Percentiles rank a stretch among this genome's conserved stretches.
Conservation (phyloP, 257 asterid genomes). For the Thymus mandschuricus region DNA sequence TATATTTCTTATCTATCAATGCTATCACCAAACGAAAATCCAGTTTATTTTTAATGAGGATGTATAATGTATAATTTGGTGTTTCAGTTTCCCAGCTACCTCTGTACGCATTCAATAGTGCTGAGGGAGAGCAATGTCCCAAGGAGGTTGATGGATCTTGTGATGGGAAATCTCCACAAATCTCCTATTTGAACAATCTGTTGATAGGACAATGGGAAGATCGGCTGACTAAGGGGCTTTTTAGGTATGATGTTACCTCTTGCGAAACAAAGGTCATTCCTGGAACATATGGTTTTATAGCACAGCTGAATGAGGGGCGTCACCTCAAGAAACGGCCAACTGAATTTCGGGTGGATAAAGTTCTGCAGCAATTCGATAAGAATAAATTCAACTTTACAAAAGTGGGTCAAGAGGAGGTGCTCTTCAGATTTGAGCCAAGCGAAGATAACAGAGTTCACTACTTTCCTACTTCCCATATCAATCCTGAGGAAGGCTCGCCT, state of each 20-base stretch:
- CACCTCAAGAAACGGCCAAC: conserved; percentile 82
- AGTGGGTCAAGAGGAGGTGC: conserved; percentile 78
- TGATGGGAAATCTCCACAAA: conserved; percentile 34
- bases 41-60: background rate
- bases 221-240: conserved; percentile 57
- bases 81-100: conserved; percentile 60
- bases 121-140: conserved; percentile 35
- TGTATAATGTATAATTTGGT: conserved; percentile 17
- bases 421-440: conserved; percentile 69
- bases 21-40: too few relatives aligned
- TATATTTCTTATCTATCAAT: too few relatives aligned
- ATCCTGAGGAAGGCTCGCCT: conserved; percentile 46
- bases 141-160: conserved; percentile 31
- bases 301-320: conserved; percentile 86
- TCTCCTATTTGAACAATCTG: conserved; percentile 50
- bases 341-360: conserved; percentile 70
- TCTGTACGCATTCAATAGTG: conserved; percentile 55
- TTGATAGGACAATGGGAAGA: conserved; percentile 81
- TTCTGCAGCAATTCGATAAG: conserved; percentile 75
- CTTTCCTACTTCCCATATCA: conserved; percentile 37
- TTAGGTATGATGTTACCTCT: conserved; percentile 72
- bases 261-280: conserved; percentile 71
- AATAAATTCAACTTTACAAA: conserved; percentile 73
- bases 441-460: conserved; percentile 37
- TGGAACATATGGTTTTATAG: conserved; percentile 66